Evolutionary conservation across 1,139 yeast species (phyloP), one percentile per base, ranked within the genome.

Genomic region (Torulaspora pretoriensis): DNA sequence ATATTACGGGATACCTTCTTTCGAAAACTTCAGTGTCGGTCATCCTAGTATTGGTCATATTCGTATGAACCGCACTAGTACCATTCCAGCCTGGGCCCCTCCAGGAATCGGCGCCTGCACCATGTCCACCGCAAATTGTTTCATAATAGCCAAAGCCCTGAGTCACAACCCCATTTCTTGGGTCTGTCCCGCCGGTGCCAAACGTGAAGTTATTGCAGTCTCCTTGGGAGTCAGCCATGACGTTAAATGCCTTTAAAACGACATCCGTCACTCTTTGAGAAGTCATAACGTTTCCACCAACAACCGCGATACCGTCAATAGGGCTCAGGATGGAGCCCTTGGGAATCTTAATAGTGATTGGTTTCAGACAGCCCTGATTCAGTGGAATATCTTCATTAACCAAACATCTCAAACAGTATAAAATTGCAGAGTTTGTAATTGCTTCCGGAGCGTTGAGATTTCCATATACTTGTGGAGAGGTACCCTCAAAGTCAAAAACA

Each of bases 211-310:
- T 84, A 63, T 83, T 83, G 62, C 84, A 77, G 43, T 85, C 82
- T 33, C 88, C 86, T 55, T 84, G 90, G 3, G 90, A 83, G 48
- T 81, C 85, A 1, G 84, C 95, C 60, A 85, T 83, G 4, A 86
- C 85, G 50, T 76, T 73, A 60, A 86, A 85, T 0, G 95, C 88
- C 55, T 78, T 79, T 56, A 87, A 70, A 48, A 86, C 75, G 3
- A 83, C 89, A 64, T 86, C 95, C 1, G 88, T 84, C 34, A 87
- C 80, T 50, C 95, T 72, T 64, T 87, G 95, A 1, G 92, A 80
- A 0, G 95, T 86, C 63, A 83, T 83, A n/a, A 85, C 94, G 61
- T 86, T 87, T 6, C 95, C 95, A 24, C 95, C 96, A 8, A 85
- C 94, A 3, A 84, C 89, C 1, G 95, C 96, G 13, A 92, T 92